These are phyloP conservation scores for Batrachochytrium dendrobatidis DNA, from an alignment of 371 early-diverging fungal genomes.

Conservation along the genomic window DNA sequence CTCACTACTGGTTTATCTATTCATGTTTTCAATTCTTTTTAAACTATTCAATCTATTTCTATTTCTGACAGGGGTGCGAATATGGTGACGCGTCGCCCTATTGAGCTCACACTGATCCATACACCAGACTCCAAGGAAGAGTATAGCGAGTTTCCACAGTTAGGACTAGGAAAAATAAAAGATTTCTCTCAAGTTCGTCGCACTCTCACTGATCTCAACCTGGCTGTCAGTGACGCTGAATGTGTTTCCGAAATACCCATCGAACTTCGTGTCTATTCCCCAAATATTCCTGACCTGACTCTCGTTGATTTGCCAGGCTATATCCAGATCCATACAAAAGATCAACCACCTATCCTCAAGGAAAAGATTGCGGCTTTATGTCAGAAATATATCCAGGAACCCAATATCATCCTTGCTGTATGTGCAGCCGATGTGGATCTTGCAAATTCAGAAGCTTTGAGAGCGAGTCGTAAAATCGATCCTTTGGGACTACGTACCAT, in stretches of 20 bases:
- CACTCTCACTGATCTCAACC: constrained; percentile 83
- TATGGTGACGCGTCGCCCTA: constrained; percentile 98
- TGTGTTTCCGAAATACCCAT: constrained; percentile 93
- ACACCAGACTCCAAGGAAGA: constrained; percentile 79
- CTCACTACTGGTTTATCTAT: background rate
- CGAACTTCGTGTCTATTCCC: constrained; percentile 85
- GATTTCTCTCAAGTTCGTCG: constrained; percentile 84
- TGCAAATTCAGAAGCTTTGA: constrained; percentile 96
- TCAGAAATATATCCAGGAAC: constrained; percentile 84
- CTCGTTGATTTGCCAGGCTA: constrained; percentile 98
- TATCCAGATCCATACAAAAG: constrained; percentile 89
- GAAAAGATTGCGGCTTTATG: constrained; percentile 89
- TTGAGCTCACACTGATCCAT: constrained; percentile 94
- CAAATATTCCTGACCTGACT: constrained; percentile 92
- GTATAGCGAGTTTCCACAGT: constrained; percentile 91
- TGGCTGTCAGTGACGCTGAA: constrained; percentile 86
- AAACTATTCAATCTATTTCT: background rate
- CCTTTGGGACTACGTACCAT: constrained; percentile 92
- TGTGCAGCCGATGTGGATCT: constrained; percentile 98
- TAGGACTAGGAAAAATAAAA: constrained; percentile 78
- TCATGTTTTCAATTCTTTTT: constrained; percentile 2
- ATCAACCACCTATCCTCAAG: constrained; percentile 91
- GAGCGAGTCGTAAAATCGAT: constrained; percentile 83
- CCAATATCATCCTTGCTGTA: constrained; percentile 96
- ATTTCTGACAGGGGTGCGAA: constrained; percentile 69